Conservation (phyloP, 202 grass and related monocot genomes). For the Carex arenaria region DNA sequence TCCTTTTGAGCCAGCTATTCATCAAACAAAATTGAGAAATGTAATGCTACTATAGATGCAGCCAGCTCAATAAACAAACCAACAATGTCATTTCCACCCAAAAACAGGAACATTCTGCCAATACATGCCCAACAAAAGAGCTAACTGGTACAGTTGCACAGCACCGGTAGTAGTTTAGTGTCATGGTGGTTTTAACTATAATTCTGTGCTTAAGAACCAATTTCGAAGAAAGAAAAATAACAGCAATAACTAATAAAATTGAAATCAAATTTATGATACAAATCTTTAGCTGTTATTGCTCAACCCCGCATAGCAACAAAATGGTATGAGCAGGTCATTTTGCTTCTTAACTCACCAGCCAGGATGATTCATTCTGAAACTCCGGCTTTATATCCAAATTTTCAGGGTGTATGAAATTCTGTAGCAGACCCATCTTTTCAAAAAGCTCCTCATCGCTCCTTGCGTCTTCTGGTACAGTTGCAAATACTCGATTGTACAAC, state of each 20-base stretch:
- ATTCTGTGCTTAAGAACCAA: background rate
- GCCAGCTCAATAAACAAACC: background rate
- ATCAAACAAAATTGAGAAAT: constrained; percentile 29
- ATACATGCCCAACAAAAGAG: background rate
- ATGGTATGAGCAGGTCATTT: background rate
- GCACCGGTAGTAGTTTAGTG: background rate
- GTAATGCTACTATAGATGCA: background rate
- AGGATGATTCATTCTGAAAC: constrained; percentile 96
- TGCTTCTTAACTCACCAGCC: constrained; percentile 58
- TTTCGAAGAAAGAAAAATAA: background rate
- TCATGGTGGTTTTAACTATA: background rate
- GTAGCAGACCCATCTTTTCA: constrained; percentile 93
- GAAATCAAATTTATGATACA: background rate
- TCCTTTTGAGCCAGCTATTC: constrained; percentile 89
- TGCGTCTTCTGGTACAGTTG: constrained; percentile 89
- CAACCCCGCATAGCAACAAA: background rate
- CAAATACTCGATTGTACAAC: constrained; percentile 86
- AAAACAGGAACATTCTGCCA: background rate
- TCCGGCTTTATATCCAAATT: constrained; percentile 91
- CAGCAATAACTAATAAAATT: background rate
- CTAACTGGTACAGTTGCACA: background rate
- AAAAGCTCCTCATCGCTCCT: constrained; percentile 83
- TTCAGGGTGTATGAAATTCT: constrained; percentile 83
- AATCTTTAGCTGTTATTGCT: background rate
- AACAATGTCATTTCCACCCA: background rate